Base-by-base conservation (phyloP, 1,284 basidiomycete species). In the Pseudozyma tsukubaensis region DNA sequence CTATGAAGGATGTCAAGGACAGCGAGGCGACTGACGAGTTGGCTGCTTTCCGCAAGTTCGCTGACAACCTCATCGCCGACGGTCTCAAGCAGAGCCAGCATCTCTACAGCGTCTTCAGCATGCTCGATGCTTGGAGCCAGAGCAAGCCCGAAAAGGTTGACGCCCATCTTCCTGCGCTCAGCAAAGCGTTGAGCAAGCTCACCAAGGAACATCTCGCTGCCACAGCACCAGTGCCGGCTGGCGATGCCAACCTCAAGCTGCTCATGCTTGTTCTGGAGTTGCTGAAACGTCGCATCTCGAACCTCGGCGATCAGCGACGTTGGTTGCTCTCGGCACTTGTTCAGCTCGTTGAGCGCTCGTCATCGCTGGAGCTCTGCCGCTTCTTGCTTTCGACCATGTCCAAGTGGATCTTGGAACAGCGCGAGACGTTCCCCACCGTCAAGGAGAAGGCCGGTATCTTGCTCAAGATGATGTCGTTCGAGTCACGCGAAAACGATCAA, bases 401-500 rank as follows among this genome's bases (percentile, higher is more conserved):
- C 55, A 91, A 92, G 50, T 99, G 97, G 96, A 91, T 92, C 19
- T 87, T 94, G 77, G 90, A 92, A 48, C 77, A 78, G 52, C 51
- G 62, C 35, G 83, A 85, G 66, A 52, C 77, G 11, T 85, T 84
- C 75, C 94, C 95, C 1, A 94, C 92, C 0, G 92, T 94, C 88
- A 97, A 97, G 86, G 97, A 99, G 86, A 99, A 98, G 85, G 92
- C 95, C 0, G 91, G 89, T 35, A 86, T 99, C 37, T 85, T 99
- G 68, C 89, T 93, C 82, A 94, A 94, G 85, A 97, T 99, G 94
- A 89, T 90, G 34, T 88, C 89, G 18, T 97, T 93, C 83, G 96
- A 99, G 86, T 71, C 78, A 16, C 88, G 88, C 43, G 90, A 92
- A 50, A 91, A 91, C 69, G 88, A 89, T 32, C 89, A 78, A 12